A percentile compares a stretch with the other conserved stretches of the same genome.
Conservation (phyloP, 805 yeast species). For the Citeromyces matritensis region DNA sequence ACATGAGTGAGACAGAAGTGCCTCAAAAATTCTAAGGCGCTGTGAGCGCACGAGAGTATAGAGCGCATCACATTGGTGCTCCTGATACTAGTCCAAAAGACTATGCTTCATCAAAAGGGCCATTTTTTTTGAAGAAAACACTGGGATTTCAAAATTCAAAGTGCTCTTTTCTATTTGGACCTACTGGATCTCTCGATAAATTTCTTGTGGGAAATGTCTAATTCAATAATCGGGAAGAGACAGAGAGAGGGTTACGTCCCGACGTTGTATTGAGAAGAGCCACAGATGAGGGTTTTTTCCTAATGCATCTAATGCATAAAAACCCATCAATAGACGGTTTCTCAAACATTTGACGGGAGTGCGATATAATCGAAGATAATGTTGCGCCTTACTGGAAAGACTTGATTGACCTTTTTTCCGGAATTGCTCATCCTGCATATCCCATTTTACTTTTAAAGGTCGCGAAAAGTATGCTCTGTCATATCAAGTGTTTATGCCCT, state of each 20-base stretch:
- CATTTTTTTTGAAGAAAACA: conserved; percentile 2
- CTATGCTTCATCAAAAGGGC: conserved; percentile 2
- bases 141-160: conserved; percentile 3
- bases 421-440: conserved; percentile 66
- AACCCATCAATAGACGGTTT: conserved; percentile 1
- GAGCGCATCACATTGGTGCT: too few relatives aligned
- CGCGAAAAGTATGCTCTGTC: conserved; percentile 66
- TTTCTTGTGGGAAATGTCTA: not conserved
- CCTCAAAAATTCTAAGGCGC: too few relatives aligned
- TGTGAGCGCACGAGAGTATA: too few relatives aligned
- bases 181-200: conserved; percentile 1
- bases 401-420: conserved; percentile 48
- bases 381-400: conserved; percentile 71
- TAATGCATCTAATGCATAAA: conserved; percentile 2
- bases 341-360: conserved; percentile 1
- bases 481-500: conserved; percentile 66
- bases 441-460: conserved; percentile 74
- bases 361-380: conserved; percentile 54
- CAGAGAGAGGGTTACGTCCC: conserved; percentile 2
- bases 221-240: conserved; percentile 2
- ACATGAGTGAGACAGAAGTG: too few relatives aligned
- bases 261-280: conserved; percentile 1
- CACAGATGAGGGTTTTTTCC: conserved; percentile 1
- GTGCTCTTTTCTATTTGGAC: conserved; percentile 2
- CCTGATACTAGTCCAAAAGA: not conserved